phyloP scores from a whole-genome alignment of 768 basidiomycete genomes.

The Collybiopsis confluens region DNA sequence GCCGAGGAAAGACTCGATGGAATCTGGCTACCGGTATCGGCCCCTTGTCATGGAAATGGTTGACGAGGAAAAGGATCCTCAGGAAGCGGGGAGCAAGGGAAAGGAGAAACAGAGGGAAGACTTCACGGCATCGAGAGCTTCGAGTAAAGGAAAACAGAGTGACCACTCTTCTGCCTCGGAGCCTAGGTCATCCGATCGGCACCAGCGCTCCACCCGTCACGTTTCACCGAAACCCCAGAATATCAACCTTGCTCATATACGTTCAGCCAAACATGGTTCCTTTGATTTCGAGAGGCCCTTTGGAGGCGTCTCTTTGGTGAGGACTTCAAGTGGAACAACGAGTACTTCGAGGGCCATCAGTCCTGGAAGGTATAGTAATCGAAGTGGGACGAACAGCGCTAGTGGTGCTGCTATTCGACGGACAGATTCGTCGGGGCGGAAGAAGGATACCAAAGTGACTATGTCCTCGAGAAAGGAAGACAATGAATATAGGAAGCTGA shows the following conservation, averaged over 20 bases:
- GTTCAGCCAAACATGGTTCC: conserved; percentile 61
- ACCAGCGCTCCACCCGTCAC: not conserved
- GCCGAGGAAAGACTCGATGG: conserved; percentile 26
- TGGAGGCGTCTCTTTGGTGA: conserved; percentile 20
- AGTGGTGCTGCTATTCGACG: conserved; percentile 3
- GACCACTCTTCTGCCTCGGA: conserved; percentile 5
- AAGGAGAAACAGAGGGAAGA: conserved; percentile 11
- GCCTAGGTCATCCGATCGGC: not conserved
- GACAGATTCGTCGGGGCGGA: not conserved
- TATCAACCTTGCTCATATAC: conserved; percentile 17
- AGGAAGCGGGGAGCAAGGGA: conserved; percentile 8
- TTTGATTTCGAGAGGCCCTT: conserved; percentile 73
- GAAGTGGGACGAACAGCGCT: conserved; percentile 22
- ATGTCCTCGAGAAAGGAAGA: conserved; percentile 7
- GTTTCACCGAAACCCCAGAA: conserved; percentile 16
- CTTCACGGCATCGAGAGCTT: not conserved
- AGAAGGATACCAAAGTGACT: not conserved
- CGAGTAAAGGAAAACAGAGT: conserved; percentile 16
- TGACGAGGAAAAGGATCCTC: conserved; percentile 26
- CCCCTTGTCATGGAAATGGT: conserved; percentile 28
- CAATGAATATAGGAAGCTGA: conserved; percentile 5
- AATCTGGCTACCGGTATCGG: conserved; percentile 33
- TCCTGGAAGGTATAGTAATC: conserved; percentile 21
- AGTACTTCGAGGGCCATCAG: conserved; percentile 14
- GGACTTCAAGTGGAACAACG: conserved; percentile 10